phyloP scores from a whole-genome alignment of 2,329 filamentous ascomycete genomes.

The Exophiala sp. region DNA sequence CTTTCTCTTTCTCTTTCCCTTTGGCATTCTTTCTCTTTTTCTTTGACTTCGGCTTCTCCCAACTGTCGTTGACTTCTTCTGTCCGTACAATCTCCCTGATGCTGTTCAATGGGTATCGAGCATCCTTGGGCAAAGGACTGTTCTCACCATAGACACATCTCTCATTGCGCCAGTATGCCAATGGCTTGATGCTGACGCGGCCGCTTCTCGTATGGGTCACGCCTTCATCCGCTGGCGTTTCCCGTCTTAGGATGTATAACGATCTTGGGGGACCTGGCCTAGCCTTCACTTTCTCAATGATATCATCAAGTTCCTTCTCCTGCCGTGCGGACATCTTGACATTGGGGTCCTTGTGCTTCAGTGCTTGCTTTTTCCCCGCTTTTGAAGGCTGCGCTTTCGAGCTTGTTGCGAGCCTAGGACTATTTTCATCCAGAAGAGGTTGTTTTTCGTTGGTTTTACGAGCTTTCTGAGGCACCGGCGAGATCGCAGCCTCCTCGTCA shows the following conservation, averaged over 20 bases:
- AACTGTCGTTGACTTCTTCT: constrained; percentile 53
- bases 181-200: constrained; percentile 70
- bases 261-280: constrained; percentile 48
- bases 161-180: constrained; percentile 86
- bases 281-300: constrained; percentile 43
- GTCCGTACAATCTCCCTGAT: constrained; percentile 76
- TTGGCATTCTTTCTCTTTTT: constrained; percentile 36
- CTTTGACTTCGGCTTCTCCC: constrained; percentile 36
- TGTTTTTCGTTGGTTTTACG: constrained; percentile 12
- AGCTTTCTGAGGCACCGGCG: constrained; percentile 27
- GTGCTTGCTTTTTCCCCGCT: constrained; percentile 29
- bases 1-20: constrained; percentile 34
- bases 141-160: constrained; percentile 62
- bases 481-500: constrained; percentile 14
- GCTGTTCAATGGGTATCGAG: constrained; percentile 61
- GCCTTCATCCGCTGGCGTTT: constrained; percentile 52
- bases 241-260: constrained; percentile 50
- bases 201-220: constrained; percentile 70
- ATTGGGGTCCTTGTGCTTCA: constrained; percentile 28
- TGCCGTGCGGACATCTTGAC: constrained; percentile 32
- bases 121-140: constrained; percentile 39
- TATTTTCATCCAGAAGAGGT: background rate
- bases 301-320: constrained; percentile 38
- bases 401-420: constrained; percentile 18
- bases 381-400: constrained; percentile 36